Conservation (phyloP, 1,284 basidiomycete species). For the Butyriboletus appendiculatus region DNA sequence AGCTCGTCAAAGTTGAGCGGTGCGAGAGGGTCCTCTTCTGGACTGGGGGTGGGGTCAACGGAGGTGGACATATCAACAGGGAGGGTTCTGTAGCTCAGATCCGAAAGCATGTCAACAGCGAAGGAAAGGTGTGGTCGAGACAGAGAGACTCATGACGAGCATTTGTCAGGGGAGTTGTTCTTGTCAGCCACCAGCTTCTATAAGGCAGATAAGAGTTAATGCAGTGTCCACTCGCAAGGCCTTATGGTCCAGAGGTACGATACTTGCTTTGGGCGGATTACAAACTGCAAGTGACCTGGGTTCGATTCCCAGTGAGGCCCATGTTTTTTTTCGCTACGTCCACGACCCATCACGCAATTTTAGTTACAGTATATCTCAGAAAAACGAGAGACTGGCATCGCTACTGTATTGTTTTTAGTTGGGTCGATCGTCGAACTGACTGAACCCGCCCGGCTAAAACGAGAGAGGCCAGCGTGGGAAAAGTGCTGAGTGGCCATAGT, state of each 20-base stretch:
- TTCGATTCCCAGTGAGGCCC: slow-evolving; percentile 50
- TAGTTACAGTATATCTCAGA: too few relatives aligned
- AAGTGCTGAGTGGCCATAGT: slow-evolving; percentile 9
- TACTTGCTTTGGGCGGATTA: slow-evolving; percentile 48
- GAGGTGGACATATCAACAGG: slow-evolving; percentile 1
- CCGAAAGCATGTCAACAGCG: slow-evolving; percentile 28
- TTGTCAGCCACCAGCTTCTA: slow-evolving; percentile 23
- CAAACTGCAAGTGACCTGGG: slow-evolving; percentile 50
- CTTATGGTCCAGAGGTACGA: slow-evolving; percentile 53
- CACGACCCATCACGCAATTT: not conserved
- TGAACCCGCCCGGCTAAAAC: not conserved
- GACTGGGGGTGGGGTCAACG: not conserved
- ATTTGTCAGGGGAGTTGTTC: not conserved
- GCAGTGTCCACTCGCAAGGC: slow-evolving; percentile 15
- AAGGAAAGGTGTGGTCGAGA: not conserved
- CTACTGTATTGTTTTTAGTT: not conserved
- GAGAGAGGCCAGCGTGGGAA: slow-evolving; percentile 23
- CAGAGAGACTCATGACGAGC: not conserved
- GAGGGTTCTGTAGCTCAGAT: not conserved
- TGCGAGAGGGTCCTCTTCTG: slow-evolving; percentile 3
- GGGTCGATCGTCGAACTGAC: not conserved
- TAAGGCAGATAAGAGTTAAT: too few relatives aligned
- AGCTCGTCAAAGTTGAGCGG: slow-evolving; percentile 30
- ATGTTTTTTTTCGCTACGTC: slow-evolving; percentile 10
- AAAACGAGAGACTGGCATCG: not conserved